These are phyloP conservation scores for Xanthoceras sorbifolium DNA, from an alignment of 345 rosid species.

Conservation along the genomic window DNA sequence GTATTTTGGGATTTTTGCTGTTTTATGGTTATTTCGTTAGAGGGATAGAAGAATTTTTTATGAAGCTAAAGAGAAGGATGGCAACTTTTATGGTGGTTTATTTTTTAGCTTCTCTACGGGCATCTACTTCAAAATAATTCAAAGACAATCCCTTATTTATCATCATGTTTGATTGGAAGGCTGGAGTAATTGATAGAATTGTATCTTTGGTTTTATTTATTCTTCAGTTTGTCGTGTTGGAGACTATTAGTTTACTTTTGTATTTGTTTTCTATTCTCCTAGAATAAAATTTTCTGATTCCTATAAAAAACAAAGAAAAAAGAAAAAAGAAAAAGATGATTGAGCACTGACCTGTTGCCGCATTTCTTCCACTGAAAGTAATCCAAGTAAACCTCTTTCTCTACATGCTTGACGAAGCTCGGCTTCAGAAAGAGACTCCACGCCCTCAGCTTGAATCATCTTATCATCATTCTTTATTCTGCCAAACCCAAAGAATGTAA, in stretches of 20 bases:
- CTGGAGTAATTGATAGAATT: not conserved
- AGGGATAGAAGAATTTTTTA: not conserved
- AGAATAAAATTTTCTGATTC: not conserved
- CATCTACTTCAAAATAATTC: not conserved
- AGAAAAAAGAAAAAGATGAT: not conserved
- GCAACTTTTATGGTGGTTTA: not conserved
- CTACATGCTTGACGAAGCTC: slow-evolving; percentile 97
- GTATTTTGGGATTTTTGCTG: not conserved
- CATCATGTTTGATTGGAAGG: not conserved
- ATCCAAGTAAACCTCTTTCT: slow-evolving; percentile 88
- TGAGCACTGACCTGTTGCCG: slow-evolving; percentile 65
- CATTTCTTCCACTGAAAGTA: slow-evolving; percentile 94
- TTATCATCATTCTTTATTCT: slow-evolving; percentile 96
- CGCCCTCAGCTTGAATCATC: slow-evolving; percentile 90
- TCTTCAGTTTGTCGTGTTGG: not conserved
- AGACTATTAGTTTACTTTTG: not conserved
- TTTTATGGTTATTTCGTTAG: not conserved
- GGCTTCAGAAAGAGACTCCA: slow-evolving; percentile 86
- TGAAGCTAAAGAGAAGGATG: not conserved
- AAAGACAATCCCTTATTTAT: too few relatives aligned
- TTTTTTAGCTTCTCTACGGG: not conserved
- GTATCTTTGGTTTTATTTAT: not conserved
- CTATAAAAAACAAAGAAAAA: not conserved
- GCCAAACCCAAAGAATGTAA: slow-evolving; percentile 21
- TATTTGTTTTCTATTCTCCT: not conserved